Evolutionary conservation across 306 rosid species (phyloP), one percentile per base, ranked within the genome.

Genomic region (Begonia fuchsioides): DNA sequence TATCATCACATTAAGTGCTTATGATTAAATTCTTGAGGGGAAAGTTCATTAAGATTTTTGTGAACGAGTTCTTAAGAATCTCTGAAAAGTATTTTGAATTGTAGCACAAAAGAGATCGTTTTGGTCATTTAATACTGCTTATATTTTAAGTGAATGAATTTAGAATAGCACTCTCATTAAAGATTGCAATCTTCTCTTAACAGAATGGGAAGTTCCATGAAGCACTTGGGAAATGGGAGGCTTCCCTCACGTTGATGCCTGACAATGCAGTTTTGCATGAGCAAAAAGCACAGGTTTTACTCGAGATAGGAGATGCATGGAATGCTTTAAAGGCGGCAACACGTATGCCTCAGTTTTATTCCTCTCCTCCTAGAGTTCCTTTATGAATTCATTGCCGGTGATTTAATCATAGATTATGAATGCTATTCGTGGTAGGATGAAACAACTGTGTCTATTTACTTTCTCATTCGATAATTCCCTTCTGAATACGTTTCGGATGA

Each of bases 281-380:
- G 67, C 97, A 88, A 39, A 88, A 88, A 66, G 90, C 95, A 20
- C 95, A 88, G 62, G 75, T 88, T 54, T 59, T 88, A 32, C 79
- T 83, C 5, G 95, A 88, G 72, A 61, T 88, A 52, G 97, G 93
- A 49, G 95, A 83, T 53, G 64, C 96, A 13, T 88, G 96, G 96
- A 75, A 67, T 70, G 86, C 95, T 50, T 62, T 83, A 54, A 88
- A 81, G 58, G 93, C 95, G 43, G 95, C 97, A 57, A 74, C 70
- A 43, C 78, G 95, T 83, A 61, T 14, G 93, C 64, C 13, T 5
- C 44, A 26, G 5, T 26, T 26, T 7, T 26, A 26, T 3, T 26
- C 32, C 32, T 26, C 6, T 26, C 32, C 32, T 26, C 32, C 35
- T 26, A 26, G 5, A 26, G 7, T 26, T 26, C 35, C 35, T 2